These are phyloP conservation scores for Artemisia tridentata DNA, from an alignment of 129 eudicot species.

Conservation along the genomic window DNA sequence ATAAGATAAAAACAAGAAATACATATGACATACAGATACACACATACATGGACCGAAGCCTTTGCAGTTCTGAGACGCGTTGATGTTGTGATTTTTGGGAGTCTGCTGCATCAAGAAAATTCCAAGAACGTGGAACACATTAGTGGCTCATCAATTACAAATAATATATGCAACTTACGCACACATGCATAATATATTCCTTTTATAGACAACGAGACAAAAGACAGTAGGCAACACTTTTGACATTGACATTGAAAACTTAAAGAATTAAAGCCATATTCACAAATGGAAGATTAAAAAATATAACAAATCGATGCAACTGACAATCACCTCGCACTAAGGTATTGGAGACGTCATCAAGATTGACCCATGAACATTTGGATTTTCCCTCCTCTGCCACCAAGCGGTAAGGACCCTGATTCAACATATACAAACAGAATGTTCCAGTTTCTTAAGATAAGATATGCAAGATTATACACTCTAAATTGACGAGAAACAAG, in stretches of 20 bases:
- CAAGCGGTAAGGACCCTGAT: conserved; percentile 89
- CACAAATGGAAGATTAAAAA: neutral
- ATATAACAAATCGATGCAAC: neutral
- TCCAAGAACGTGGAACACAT: neutral
- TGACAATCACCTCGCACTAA: conserved; percentile 69
- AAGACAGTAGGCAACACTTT: no score
- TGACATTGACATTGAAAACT: neutral
- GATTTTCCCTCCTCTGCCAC: conserved; percentile 99
- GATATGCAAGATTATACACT: conserved; percentile 4
- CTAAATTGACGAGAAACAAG: neutral
- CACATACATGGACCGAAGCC: conserved; percentile 95
- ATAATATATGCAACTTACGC: neutral
- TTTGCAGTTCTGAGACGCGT: conserved; percentile 95
- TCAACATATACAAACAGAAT: conserved; percentile 24
- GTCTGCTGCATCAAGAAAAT: conserved; percentile 46
- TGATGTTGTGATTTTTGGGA: conserved; percentile 84
- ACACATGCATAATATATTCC: neutral
- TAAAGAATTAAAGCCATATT: neutral
- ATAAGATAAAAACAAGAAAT: no score
- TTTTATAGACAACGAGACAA: neutral
- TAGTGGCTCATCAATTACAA: no score
- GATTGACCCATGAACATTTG: conserved; percentile 89
- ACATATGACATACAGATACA: conserved; percentile 16
- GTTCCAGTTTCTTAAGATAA: neutral
- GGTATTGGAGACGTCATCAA: conserved; percentile 77